These are phyloP conservation scores for Chytridium lagenaria DNA, from an alignment of 371 early-diverging fungal species.

Conservation along the genomic window DNA sequence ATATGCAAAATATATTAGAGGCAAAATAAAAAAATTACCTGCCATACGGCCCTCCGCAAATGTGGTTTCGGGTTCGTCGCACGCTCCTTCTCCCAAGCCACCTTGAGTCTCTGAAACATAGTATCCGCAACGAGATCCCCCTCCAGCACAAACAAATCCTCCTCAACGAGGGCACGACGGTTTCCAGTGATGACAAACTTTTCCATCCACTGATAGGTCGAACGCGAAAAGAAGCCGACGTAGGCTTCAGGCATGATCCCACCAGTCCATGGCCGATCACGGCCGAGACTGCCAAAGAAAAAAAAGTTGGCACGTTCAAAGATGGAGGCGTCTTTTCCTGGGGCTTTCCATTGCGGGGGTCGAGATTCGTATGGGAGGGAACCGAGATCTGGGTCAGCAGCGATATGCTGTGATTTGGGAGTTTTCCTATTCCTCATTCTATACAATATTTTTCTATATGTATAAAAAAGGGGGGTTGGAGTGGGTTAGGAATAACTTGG, in stretches of 20 bases:
- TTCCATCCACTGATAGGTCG: constrained; percentile 24
- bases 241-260: constrained; percentile 19
- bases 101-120: background rate
- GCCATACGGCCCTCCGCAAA: constrained; percentile 18
- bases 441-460: too few relatives aligned
- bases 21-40: constrained; percentile 2
- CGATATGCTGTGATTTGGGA: too few relatives aligned
- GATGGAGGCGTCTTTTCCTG: background rate
- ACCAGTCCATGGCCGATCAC: constrained; percentile 5
- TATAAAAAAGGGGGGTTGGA: too few relatives aligned
- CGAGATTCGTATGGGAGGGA: background rate
- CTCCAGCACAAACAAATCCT: constrained; percentile 19
- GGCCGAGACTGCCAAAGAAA: constrained; percentile 1
- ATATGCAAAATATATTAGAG: background rate
- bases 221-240: constrained; percentile 12
- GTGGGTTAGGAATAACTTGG: too few relatives aligned
- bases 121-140: constrained; percentile 14
- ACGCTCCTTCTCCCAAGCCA: constrained; percentile 11
- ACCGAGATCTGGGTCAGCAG: background rate
- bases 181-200: constrained; percentile 16
- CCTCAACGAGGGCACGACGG: constrained; percentile 19
- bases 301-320: background rate
- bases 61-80: background rate
- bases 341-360: background rate
- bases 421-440: too few relatives aligned